phyloP scores from a whole-genome alignment of 2,329 filamentous ascomycete species.

The Penicillium sp. region DNA sequence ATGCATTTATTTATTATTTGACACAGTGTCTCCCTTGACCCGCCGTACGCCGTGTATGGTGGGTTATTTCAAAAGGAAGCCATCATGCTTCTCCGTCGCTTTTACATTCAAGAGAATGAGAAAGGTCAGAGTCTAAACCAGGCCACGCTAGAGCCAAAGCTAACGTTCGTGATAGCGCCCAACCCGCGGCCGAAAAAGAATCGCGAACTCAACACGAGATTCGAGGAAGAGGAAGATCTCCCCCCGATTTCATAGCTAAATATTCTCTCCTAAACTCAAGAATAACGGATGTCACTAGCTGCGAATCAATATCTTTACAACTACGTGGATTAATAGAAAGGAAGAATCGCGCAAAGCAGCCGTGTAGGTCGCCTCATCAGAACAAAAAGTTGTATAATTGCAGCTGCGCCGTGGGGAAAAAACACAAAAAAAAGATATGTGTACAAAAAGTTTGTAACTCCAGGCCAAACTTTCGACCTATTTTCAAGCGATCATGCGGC shows the following conservation, averaged over 20 bases:
- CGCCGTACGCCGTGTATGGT: constrained; percentile 76
- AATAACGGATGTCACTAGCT: not conserved
- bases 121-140: constrained; percentile 59
- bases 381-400: constrained; percentile 21
- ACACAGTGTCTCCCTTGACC: constrained; percentile 67
- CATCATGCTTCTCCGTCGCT: constrained; percentile 84
- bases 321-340: not conserved
- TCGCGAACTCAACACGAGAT: constrained; percentile 61
- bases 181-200: constrained; percentile 65
- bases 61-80: constrained; percentile 89
- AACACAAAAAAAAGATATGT: constrained; percentile 25
- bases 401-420: constrained; percentile 23
- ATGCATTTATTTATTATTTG: not conserved
- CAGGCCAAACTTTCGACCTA: constrained; percentile 8
- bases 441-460: constrained; percentile 26
- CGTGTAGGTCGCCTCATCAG: constrained; percentile 3
- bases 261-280: not conserved
- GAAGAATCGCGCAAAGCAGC: not conserved
- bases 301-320: not conserved
- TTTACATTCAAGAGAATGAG: constrained; percentile 97
- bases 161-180: constrained; percentile 47
- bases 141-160: not conserved
- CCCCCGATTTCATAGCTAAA: not conserved
- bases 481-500: constrained; percentile 20
- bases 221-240: constrained; percentile 31